These are phyloP conservation scores for Scytalidium sp. DNA, from an alignment of 2,329 filamentous ascomycete genomes.

Conservation along the genomic window DNA sequence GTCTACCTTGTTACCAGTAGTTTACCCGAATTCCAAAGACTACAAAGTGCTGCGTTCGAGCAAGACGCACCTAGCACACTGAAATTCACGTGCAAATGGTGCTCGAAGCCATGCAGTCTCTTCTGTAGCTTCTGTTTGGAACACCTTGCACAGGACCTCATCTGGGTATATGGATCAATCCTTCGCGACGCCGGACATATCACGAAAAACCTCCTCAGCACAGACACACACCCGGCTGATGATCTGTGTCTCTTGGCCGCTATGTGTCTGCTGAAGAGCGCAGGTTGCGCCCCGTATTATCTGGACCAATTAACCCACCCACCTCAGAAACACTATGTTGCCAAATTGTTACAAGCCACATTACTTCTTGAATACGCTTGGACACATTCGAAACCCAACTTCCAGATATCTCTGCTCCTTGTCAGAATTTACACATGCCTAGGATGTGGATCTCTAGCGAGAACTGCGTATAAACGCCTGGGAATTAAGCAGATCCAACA, in stretches of 20 bases:
- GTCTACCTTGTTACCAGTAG: conserved; percentile 22
- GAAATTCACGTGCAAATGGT: conserved; percentile 14
- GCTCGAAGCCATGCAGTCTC: conserved; percentile 12
- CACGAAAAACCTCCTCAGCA: conserved; percentile 23
- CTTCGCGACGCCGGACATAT: conserved; percentile 19
- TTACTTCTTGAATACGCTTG: conserved; percentile 27
- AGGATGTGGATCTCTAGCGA: conserved; percentile 33
- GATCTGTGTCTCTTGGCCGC: conserved; percentile 27
- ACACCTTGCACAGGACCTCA: conserved; percentile 13
- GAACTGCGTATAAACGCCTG: conserved; percentile 32
- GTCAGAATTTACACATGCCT: conserved; percentile 33
- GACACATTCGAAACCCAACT: conserved; percentile 33
- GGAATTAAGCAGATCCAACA: conserved; percentile 37
- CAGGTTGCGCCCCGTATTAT: conserved; percentile 7
- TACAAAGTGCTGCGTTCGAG: not conserved
- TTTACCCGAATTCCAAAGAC: conserved; percentile 18
- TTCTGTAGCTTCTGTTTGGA: conserved; percentile 18
- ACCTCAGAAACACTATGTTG: conserved; percentile 9
- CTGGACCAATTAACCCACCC: conserved; percentile 2
- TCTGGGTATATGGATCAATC: conserved; percentile 19
- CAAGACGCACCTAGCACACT: conserved; percentile 4
- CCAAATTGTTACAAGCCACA: conserved; percentile 27
- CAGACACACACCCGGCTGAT: conserved; percentile 31
- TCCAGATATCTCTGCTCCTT: conserved; percentile 34
- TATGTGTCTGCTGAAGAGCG: conserved; percentile 28